Conservation (phyloP, 139 green algal genomes). For the Choricystis sp. region DNA sequence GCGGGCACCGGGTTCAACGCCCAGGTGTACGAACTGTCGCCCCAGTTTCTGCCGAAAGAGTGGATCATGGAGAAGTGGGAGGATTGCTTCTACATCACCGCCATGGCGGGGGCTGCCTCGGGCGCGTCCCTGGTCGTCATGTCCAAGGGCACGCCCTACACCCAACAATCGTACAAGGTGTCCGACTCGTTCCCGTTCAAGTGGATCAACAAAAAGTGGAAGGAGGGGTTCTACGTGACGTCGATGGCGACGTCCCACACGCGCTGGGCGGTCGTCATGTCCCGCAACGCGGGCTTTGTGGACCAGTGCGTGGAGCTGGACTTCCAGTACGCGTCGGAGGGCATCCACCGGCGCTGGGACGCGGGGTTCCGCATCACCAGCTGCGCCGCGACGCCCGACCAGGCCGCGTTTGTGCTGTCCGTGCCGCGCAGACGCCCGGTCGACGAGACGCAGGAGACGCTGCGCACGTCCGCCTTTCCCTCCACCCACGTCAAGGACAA, state of each 20-base stretch:
- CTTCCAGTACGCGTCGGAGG: constrained; percentile 97
- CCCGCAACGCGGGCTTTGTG: constrained; percentile 88
- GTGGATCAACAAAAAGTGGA: constrained; percentile 99
- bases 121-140: constrained; percentile 77
- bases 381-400: constrained; percentile 86
- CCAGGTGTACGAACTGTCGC: constrained; percentile 61
- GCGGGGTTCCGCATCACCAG: constrained; percentile 90
- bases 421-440: constrained; percentile 58
- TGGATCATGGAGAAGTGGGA: constrained; percentile 99
- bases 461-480: constrained; percentile 88
- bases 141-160: constrained; percentile 93
- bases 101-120: constrained; percentile 66
- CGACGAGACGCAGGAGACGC: constrained; percentile 96
- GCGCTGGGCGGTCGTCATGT: constrained; percentile 98
- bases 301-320: constrained; percentile 98
- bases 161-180: constrained; percentile 98
- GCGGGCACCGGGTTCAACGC: constrained; percentile 83
- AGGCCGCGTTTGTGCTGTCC: constrained; percentile 45
- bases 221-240: constrained; percentile 98
- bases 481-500: constrained; percentile 97
- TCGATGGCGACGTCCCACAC: constrained; percentile 86
- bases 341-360: constrained; percentile 94
- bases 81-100: constrained; percentile 99
- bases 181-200: constrained; percentile 98
- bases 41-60: constrained; percentile 93